Evolutionary conservation across 2,329 filamentous ascomycete species (phyloP).

Genomic region (Pestalotiopsis sp.): DNA sequence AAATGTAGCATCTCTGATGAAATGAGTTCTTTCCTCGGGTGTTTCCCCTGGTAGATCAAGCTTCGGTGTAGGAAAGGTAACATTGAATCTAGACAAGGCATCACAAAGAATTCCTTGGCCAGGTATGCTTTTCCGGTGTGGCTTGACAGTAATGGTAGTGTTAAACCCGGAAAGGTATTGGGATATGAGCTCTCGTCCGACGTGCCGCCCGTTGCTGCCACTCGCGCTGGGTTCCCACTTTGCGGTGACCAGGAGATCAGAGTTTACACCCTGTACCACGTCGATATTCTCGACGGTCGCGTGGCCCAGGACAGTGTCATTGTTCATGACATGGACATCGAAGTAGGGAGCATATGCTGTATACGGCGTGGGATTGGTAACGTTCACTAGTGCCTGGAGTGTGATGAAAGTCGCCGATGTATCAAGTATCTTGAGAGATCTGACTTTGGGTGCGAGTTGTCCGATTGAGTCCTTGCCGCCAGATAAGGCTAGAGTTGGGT

Average conservation of each 20-base stretch:
- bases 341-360: conserved; percentile 78
- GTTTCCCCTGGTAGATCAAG: conserved; percentile 57
- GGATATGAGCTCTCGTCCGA: conserved; percentile 75
- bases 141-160: conserved; percentile 72
- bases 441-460: conserved; percentile 61
- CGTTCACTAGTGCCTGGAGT: conserved; percentile 71
- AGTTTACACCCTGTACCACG: conserved; percentile 70
- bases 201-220: conserved; percentile 58
- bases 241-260: conserved; percentile 65
- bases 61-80: conserved; percentile 71
- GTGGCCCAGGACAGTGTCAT: conserved; percentile 74
- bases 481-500: conserved; percentile 54
- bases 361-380: conserved; percentile 90
- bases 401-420: conserved; percentile 72
- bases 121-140: conserved; percentile 74
- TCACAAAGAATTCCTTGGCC: conserved; percentile 69
- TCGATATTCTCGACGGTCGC: conserved; percentile 65
- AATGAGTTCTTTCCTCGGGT: conserved; percentile 55
- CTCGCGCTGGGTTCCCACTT: conserved; percentile 73
- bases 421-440: conserved; percentile 69
- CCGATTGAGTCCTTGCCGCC: conserved; percentile 52
- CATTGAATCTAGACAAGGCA: conserved; percentile 68
- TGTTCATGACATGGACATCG: conserved; percentile 74
- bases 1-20: conserved; percentile 84
- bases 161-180: conserved; percentile 88